Base-by-base conservation (phyloP, 1,284 basidiomycete species). In the Boletus smithii region DNA sequence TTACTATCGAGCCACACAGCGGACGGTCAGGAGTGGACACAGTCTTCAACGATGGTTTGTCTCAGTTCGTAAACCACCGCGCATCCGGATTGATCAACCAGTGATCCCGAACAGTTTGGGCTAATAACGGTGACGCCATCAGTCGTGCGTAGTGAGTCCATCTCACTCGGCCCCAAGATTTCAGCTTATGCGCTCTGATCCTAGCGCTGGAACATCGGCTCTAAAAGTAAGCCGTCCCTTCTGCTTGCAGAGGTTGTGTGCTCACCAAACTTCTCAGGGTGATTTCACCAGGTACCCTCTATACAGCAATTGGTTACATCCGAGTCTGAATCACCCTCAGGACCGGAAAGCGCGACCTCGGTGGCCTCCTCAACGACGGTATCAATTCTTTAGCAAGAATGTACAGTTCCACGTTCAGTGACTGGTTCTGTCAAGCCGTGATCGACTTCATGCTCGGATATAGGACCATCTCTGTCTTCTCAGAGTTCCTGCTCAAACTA, bases 361-460 rank as follows among this genome's bases (percentile, higher is more conserved):
- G 81, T 31, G 95, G 95, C 2, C 81, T 97, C 73, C 75, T 97
- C 18, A 90, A 97, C 61, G 94, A 97, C 60, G 93, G 94, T 1
- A 83, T 95, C 49, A 97, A 95, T 65, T 95, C 92, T 2, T 70
- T 97, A 23, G 87, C 91, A 33, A 81, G 89, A 61, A 81, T 91
- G 83, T 91, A 90, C 67, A 84, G 85, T 7, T 84, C 89, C 17
- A 88, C 88, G 3, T 91, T 95, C 59, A 86, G 87, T 49, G 95
- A 98, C 70, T 98, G 95, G 82, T 99, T 97, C 70, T 86, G 83
- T 44, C 95, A 99, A 72, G 90, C 93, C 1, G 89, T 93, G 41
- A 92, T 95, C 57, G 92, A 95, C 63, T 97, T 87, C 63, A 82
- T 91, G 74, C 83, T 93, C 41, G 94, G 94, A 22, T 84, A 93